A percentile compares a stretch with the other conserved stretches of the same genome.
Conservation (phyloP, 257 asterid species). For the Fraxinus excelsior region DNA sequence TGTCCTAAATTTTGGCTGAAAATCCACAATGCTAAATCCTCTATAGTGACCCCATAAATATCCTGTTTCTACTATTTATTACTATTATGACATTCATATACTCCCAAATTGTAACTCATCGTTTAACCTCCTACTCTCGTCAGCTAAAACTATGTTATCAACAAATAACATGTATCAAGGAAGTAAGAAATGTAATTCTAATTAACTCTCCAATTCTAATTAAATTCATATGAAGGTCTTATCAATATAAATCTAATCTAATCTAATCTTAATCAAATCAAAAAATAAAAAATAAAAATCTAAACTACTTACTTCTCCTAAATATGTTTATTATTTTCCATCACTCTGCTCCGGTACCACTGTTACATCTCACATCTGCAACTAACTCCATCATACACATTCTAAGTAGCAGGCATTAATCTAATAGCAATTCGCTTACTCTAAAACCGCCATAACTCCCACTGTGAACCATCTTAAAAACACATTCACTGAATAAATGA, state of each 20-base stretch:
- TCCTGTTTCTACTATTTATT: not conserved
- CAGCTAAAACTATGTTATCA: not conserved
- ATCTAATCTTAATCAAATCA: too few species aligned
- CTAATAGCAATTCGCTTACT: not conserved
- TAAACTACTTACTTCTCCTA: not conserved
- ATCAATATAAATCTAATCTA: not conserved
- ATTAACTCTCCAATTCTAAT: not conserved
- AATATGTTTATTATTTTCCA: not conserved
- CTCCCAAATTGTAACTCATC: not conserved
- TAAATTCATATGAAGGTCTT: not conserved
- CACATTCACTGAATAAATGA: not conserved
- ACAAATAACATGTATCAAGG: not conserved
- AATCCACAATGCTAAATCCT: too few species aligned
- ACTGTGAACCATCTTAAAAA: not conserved
- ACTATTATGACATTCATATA: not conserved
- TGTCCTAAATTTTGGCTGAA: too few species aligned
- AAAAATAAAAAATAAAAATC: not conserved
- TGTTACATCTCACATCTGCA: not conserved
- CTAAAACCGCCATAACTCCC: not conserved
- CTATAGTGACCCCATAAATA: not conserved
- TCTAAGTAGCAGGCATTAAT: not conserved
- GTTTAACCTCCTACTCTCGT: too few species aligned
- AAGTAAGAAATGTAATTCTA: not conserved
- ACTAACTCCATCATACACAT: not conserved
- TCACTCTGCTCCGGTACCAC: not conserved